Percentiles rank a stretch among this genome's conserved stretches.
These are phyloP conservation scores for Claviceps quebecensis DNA, from an alignment of 2,329 filamentous ascomycete species.

Conservation along the genomic window DNA sequence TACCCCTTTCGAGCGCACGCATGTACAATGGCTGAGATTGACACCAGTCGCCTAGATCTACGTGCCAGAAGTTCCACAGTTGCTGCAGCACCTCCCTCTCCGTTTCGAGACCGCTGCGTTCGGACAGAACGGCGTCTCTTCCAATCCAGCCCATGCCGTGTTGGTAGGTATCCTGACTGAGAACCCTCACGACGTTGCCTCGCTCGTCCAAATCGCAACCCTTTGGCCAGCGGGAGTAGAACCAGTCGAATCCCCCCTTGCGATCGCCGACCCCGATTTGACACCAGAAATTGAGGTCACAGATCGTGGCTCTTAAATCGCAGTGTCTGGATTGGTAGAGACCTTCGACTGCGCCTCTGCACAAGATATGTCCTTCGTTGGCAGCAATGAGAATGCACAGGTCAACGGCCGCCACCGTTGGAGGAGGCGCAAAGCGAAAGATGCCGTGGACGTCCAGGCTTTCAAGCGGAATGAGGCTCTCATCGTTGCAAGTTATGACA, in stretches of 20 bases:
- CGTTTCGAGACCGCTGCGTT: constrained; percentile 23
- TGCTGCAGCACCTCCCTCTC: constrained; percentile 53
- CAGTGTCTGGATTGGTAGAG: constrained; percentile 55
- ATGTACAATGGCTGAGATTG: constrained; percentile 22
- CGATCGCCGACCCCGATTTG: constrained; percentile 85
- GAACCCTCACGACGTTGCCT: constrained; percentile 57
- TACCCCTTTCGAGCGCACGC: constrained; percentile 20
- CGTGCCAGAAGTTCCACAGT: constrained; percentile 51
- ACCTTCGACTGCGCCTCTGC: constrained; percentile 48
- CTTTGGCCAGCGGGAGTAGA: constrained; percentile 62
- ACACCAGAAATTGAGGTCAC: constrained; percentile 89
- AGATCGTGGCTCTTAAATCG: constrained; percentile 70
- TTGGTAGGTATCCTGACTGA: constrained; percentile 68
- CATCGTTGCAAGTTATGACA: constrained; percentile 89
- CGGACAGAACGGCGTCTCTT: constrained; percentile 38
- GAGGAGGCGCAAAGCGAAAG: constrained; percentile 57
- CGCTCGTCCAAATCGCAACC: constrained; percentile 54
- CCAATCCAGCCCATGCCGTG: constrained; percentile 65
- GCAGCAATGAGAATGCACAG: constrained; percentile 72
- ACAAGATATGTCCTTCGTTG: constrained; percentile 72
- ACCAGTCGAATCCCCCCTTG: constrained; percentile 84
- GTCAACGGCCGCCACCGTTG: constrained; percentile 57
- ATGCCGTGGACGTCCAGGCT: constrained; percentile 73
- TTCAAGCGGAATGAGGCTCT: constrained; percentile 62
- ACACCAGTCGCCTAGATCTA: constrained; percentile 48